phyloP scores from a whole-genome alignment of 139 green algal genomes.

The Picochlorum sp. region DNA sequence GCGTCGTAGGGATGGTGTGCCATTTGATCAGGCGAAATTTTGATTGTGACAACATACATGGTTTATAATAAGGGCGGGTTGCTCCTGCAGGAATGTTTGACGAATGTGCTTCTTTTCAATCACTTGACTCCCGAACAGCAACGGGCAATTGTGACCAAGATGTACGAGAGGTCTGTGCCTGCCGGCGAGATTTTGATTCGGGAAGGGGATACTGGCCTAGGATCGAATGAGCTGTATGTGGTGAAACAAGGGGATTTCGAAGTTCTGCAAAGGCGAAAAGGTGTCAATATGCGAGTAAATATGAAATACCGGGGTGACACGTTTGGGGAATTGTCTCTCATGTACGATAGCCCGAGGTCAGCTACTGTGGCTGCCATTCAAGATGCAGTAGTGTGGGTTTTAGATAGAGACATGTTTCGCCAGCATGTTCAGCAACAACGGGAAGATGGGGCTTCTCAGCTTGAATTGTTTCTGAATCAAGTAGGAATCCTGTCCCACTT shows the following conservation, averaged over 20 bases:
- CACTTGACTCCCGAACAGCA: slow-evolving; percentile 54
- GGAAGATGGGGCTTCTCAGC: slow-evolving; percentile 47
- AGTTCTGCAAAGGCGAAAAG: slow-evolving; percentile 71
- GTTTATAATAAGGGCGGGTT: background rate
- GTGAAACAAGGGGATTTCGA: slow-evolving; percentile 90
- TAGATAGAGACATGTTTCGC: slow-evolving; percentile 74
- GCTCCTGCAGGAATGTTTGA: slow-evolving; percentile 45
- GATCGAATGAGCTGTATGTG: slow-evolving; percentile 81
- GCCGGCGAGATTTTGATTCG: slow-evolving; percentile 85
- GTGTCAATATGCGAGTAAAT: slow-evolving; percentile 82
- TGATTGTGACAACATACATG: background rate
- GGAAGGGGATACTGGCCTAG: slow-evolving; percentile 72
- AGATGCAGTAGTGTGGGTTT: slow-evolving; percentile 76
- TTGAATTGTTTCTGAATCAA: slow-evolving; percentile 85
- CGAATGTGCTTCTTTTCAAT: slow-evolving; percentile 75
- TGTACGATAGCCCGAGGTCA: slow-evolving; percentile 73
- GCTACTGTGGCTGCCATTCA: slow-evolving; percentile 83
- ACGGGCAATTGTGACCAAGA: slow-evolving; percentile 37
- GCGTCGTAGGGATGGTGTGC: no score
- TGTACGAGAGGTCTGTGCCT: slow-evolving; percentile 37
- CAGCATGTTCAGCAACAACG: slow-evolving; percentile 59
- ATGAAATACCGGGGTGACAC: slow-evolving; percentile 74
- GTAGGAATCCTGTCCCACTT: slow-evolving; percentile 72
- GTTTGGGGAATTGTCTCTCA: slow-evolving; percentile 86
- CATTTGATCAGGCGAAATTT: background rate